Percentiles rank a stretch among this genome's conserved stretches.
Evolutionary conservation across 352 stramenopile species (phyloP).

Genomic region (Pythium coloratum): DNA sequence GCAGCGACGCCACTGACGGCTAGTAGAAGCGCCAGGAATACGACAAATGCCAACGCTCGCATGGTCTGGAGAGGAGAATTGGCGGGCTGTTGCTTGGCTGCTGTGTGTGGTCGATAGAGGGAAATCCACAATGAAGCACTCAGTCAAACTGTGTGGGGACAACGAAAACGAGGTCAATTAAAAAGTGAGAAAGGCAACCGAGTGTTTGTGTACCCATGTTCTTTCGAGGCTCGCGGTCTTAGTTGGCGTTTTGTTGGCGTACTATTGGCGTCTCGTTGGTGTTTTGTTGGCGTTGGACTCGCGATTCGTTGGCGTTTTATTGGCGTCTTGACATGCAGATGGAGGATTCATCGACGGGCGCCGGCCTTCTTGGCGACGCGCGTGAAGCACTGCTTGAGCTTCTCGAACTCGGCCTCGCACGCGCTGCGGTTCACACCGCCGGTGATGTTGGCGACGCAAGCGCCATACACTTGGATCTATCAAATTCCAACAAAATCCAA

Average conservation of each 20-base stretch:
- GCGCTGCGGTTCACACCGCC: constrained; percentile 48
- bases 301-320: constrained; percentile 1
- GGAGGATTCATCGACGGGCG: not conserved
- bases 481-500: not conserved
- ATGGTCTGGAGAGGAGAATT: not conserved
- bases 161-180: no score
- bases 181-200: no score
- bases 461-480: constrained; percentile 80
- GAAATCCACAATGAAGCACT: not conserved
- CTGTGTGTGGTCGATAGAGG: not conserved
- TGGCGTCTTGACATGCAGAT: not conserved
- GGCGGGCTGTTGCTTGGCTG: not conserved
- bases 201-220: no score
- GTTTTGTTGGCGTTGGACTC: constrained; percentile 2
- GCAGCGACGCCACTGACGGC: not conserved
- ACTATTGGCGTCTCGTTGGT: not conserved
- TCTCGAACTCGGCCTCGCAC: constrained; percentile 75
- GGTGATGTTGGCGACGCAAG: constrained; percentile 67
- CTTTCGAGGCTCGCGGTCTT: no score
- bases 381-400: constrained; percentile 68
- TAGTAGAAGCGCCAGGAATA: constrained; percentile 4
- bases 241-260: not conserved
- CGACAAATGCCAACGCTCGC: not conserved
- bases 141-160: not conserved
- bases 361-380: constrained; percentile 38